Evolutionary conservation across 2,329 filamentous ascomycete species (phyloP), one percentile per base, ranked within the genome.

Genomic region (Xylaria sp.): DNA sequence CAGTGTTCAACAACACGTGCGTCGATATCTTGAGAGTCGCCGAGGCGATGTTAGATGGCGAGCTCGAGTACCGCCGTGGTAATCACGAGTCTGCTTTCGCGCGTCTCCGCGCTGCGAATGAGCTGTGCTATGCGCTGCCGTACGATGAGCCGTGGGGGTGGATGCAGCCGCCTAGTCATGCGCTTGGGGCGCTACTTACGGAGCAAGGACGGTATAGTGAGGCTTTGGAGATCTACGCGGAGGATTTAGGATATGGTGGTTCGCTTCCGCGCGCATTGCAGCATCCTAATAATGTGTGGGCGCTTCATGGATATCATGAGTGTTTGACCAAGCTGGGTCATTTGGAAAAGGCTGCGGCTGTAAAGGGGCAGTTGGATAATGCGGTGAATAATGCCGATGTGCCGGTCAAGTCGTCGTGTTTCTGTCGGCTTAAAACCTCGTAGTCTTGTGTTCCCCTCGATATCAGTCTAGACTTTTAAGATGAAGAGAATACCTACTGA

Each of bases 141-240:
- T 93, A 92, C 69, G 89, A 91, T 58, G 92, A 94, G 76, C 92
- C 92, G 0, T 93, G 91, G 91, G 90, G 90, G 0, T 93, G 91
- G 91, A 93, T 93, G 91, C 90, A 92, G 75, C 91, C 91, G 0
- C 87, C 88, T 0, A 83, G 91, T 2, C 91, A 93, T 77, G 91
- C 91, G 0, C 90, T 90, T 60, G 91, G 89, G 1, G 91, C 91
- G 0, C 81, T 94, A 3, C 77, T 92, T 35, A 82, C 92, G 13
- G 91, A 93, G 75, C 90, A 91, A 74, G 88, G 86, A 0, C 81
- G 81, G n/a, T 80, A 86, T 0, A 82, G 86, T 27, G 82, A 90
- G 58, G 89, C 90, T 0, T 79, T 84, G 1, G 82, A 76, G 0
- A 84, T 89, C 0, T 92, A 92, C 71, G 81, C 79, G 23, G 88